Evolutionary conservation across 1,139 yeast species (phyloP), one percentile per base, ranked within the genome.

Genomic region (Saccharomyces hybrid): DNA sequence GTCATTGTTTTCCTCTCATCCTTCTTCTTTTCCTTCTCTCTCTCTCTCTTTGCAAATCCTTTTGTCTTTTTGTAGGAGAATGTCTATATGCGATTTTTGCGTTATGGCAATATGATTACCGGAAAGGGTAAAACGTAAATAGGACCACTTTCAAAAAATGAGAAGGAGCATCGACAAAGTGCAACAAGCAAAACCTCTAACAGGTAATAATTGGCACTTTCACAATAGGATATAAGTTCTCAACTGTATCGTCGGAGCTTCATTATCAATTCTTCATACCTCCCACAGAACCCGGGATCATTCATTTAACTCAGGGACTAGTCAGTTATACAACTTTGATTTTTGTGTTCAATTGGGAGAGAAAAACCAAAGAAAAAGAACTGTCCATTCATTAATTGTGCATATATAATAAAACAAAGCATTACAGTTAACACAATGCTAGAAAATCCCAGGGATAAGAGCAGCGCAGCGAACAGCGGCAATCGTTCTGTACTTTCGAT

Each of bases 401-500:
- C n/a, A 38, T 9, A 38, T 16, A 16, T 9, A 16, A 16, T 9
- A 38, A 11, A 6, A 38, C 14, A 12, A 38, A 16, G 44, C 19
- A 4, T 27, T 47, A 26, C 29, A 19, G 47, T n/a, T 14, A 4
- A 28, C 2, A 12, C 26, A 31, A n/a, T 47, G 51, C 21, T 29
- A 50, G 47, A 46, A 47, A 28, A 26, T 14, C 38, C 41, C 21
- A 12, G 34, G 27, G 27, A 46, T 16, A 21, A 42, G 47, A 48
- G 47, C n/a, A 51, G 42, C n/a, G 24, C 42, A n/a, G 49, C 53
- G 19, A 58, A 55, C 21, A 60, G 58, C 52, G 59, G 64, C 26
- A 67, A 63, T 51, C 59, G 68, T 47, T 68, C 71, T 4, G 70
- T 67, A 31, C 60, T 73, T 41, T 71, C 75, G 1, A 61, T 72